Percentiles rank a stretch among this genome's conserved stretches.
These are phyloP conservation scores for Pleurostoma richardsiae DNA, from an alignment of 2,329 filamentous ascomycete genomes.

Conservation along the genomic window DNA sequence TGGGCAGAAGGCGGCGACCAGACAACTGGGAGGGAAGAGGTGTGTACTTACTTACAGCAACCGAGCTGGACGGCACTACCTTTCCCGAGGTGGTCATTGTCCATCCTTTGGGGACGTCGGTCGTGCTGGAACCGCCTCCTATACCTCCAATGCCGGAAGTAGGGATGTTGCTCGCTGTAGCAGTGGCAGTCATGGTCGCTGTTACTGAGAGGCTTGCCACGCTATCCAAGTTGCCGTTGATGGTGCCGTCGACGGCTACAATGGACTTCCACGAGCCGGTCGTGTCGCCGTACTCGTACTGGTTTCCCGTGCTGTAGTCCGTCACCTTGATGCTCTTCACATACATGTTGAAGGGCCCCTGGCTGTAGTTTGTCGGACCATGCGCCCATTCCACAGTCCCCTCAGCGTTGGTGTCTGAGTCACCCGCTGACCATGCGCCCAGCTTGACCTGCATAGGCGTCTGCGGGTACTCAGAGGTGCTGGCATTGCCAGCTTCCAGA, in stretches of 20 bases:
- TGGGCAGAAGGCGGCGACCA: no score
- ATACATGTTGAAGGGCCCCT: constrained; percentile 82
- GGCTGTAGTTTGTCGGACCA: constrained; percentile 76
- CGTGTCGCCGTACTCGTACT: constrained; percentile 77
- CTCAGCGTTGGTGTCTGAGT: constrained; percentile 63
- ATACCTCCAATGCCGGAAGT: constrained; percentile 52
- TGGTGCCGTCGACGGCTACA: constrained; percentile 66
- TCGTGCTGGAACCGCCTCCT: constrained; percentile 47
- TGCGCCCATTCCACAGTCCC: constrained; percentile 90
- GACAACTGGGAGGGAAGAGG: no score
- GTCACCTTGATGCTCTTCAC: constrained; percentile 71
- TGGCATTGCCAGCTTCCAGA: constrained; percentile 64
- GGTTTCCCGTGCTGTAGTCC: constrained; percentile 91
- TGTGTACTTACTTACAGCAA: constrained; percentile 41
- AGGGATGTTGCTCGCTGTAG: constrained; percentile 60
- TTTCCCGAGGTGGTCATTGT: constrained; percentile 74
- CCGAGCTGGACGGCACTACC: constrained; percentile 67
- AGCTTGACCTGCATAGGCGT: constrained; percentile 94
- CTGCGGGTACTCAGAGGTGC: constrained; percentile 76
- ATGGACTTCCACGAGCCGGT: constrained; percentile 81
- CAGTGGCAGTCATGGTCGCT: constrained; percentile 56
- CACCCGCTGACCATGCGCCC: constrained; percentile 88
- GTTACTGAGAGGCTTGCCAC: constrained; percentile 46
- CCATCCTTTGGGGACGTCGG: constrained; percentile 72
- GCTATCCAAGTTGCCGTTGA: constrained; percentile 64